Base-by-base conservation (phyloP, 352 stramenopile species). In the Aphanomyces invadans region DNA sequence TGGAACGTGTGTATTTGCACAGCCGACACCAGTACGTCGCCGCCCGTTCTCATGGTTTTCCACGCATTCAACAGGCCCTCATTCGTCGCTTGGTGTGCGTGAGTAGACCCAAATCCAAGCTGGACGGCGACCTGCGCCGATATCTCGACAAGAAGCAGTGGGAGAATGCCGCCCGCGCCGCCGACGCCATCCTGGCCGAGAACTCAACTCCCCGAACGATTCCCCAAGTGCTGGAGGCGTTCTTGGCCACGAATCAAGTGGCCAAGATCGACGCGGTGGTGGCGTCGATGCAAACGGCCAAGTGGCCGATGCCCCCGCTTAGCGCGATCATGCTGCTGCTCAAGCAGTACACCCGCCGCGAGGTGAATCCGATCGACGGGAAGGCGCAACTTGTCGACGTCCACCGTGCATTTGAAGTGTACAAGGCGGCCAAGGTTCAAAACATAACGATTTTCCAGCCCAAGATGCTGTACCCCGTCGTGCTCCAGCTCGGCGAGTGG, bases 231-330 rank as follows among this genome's bases (percentile, higher is more conserved):
- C 70, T 86, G 21, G 67, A 68, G 53, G 71, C 77, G 19, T 88
- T 79, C 70, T 79, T 88, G 25, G 45, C 55, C 49, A 76, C 73
- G 15, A 71, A 70, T n/a, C 69, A 88, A 39, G 54, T 78, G 59
- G 76, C 80, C 52, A 88, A 88, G 70, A 66, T 90, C 2, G 73
- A 73, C 28, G 72, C 66, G 36, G 39, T 90, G 17, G 28, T 90
- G 5, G 25, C 2, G 36, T 46, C 19, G 3, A 26, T 64, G 36
- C 36, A 48, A 17, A 33, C 36, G 36, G 17, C 23, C 4, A 9
- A 19, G 17, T 64, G 55, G 55, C 38, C 55, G n/a, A 15, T 19
- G 17, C 32, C 36, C 26, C 23, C 33, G 38, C 36, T 53, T 2
- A 19, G 38, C 4, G 31, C 21, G 4, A 25, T 49, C 21, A 64